A percentile compares a stretch with the other conserved stretches of the same genome.
phyloP scores from a whole-genome alignment of 2,329 filamentous ascomycete species.

The Alternaria angustiovoidea region DNA sequence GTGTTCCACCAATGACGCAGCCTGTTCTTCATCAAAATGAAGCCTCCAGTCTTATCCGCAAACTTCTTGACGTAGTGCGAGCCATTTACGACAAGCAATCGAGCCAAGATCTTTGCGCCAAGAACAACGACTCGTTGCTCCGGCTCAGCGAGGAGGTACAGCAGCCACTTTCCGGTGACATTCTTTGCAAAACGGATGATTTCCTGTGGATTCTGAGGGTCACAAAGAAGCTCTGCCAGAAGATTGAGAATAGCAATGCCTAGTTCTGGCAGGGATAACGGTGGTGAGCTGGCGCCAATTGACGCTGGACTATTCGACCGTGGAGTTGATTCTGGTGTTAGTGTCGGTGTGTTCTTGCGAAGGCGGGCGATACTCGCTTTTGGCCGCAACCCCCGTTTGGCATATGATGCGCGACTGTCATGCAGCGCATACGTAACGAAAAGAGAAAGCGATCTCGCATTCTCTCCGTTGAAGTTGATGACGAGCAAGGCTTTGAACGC shows the following conservation, averaged over 20 bases:
- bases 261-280: conserved; percentile 70
- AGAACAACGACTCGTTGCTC: conserved; percentile 83
- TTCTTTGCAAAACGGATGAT: conserved; percentile 91
- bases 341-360: conserved; percentile 36
- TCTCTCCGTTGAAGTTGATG: conserved; percentile 82
- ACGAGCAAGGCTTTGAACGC: conserved; percentile 82
- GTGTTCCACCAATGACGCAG: conserved; percentile 90
- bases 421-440: conserved; percentile 95
- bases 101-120: conserved; percentile 81
- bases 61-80: conserved; percentile 85
- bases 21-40: conserved; percentile 81
- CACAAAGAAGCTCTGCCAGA: conserved; percentile 80
- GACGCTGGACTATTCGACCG: conserved; percentile 44
- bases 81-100: conserved; percentile 84
- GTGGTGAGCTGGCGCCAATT: conserved; percentile 22
- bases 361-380: conserved; percentile 45
- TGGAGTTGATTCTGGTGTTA: conserved; percentile 41
- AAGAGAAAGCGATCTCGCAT: conserved; percentile 84
- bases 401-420: conserved; percentile 59
- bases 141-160: conserved; percentile 88
- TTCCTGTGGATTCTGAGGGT: conserved; percentile 70
- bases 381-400: conserved; percentile 45
- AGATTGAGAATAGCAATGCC: conserved; percentile 78
- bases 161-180: conserved; percentile 95
- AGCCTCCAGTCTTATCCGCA: conserved; percentile 83